Base-by-base conservation (phyloP, 2,329 filamentous ascomycete species). In the Coccinonectria pachysandricola region DNA sequence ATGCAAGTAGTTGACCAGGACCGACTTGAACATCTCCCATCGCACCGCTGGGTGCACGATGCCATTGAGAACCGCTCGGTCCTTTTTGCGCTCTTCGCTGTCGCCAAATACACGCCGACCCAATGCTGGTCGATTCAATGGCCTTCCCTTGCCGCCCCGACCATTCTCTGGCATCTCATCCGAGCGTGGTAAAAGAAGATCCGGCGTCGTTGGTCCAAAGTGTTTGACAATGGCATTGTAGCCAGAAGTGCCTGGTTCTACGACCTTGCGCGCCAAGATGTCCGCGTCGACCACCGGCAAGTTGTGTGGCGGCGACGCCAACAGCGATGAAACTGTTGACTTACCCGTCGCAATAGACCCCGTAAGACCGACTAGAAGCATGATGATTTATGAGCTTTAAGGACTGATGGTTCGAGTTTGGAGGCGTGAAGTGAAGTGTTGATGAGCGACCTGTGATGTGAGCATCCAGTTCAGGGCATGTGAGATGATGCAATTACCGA, bases 281-380 rank as follows among this genome's bases (percentile, higher is more conserved):
- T 98, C 91, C 50, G 91, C 88, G 52, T 98, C 91, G 61, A 98
- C 79, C 43, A 98, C 71, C 46, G 91, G 87, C 35, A 98, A 71
- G 34, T 73, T 79, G 64, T 95, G 82, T 0, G 88, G 91, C 5
- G 82, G 65, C 4, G 73, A 67, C 26, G 80, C 75, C 45, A 98
- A 81, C 43, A 94, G 70, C 19, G 70, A 66, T 15, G 91, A 94
- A 29, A 95, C 86, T 40, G 88, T 98, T 23, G 88, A 94, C 71
- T 98, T 98, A 54, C 91, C 91, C 5, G 91, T 98, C 34, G 91
- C 91, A 51, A 98, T 96, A 35, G 87, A 94, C 52, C 91, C 91
- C 7, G 91, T 98, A 14, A 98, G 75, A 31, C 91, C 91, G 45
- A 98, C 86, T 48, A 98, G 76, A 24, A 96, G 73, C 91, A 96